phyloP scores from a whole-genome alignment of 2,329 filamentous ascomycete genomes.

The Mycocentrospora acerina region DNA sequence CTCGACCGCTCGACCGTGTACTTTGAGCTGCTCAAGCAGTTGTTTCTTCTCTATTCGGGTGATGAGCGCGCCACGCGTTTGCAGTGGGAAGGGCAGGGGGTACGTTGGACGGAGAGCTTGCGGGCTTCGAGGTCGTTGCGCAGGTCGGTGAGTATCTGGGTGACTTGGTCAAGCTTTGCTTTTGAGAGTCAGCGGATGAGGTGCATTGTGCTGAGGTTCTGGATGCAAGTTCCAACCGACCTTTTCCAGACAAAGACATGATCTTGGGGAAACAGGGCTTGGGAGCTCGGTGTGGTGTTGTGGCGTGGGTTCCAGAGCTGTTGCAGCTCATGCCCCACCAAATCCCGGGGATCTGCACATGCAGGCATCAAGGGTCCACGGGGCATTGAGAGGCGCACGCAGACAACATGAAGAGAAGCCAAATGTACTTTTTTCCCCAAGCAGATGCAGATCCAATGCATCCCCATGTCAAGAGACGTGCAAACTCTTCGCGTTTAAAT shows the following conservation, averaged over 20 bases:
- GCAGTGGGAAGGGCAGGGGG: constrained; percentile 20
- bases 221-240: constrained; percentile 7
- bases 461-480: too few relatives aligned
- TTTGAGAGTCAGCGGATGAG: constrained; percentile 11
- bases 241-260: constrained; percentile 14
- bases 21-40: constrained; percentile 66
- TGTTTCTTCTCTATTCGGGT: constrained; percentile 59
- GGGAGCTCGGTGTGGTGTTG: too few relatives aligned
- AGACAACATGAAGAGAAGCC: too few relatives aligned
- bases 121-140: constrained; percentile 62
- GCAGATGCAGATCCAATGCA: too few relatives aligned
- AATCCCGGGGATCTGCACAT: too few relatives aligned
- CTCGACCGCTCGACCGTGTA: constrained; percentile 70
- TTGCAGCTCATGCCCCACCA: too few relatives aligned
- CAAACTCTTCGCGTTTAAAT: too few relatives aligned
- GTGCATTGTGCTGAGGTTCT: neutral
- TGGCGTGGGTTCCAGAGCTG: too few relatives aligned
- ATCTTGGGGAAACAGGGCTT: too few relatives aligned
- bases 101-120: constrained; percentile 62
- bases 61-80: constrained; percentile 9
- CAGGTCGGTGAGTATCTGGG: constrained; percentile 63
- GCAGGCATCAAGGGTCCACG: too few relatives aligned
- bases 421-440: too few relatives aligned
- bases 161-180: constrained; percentile 71
- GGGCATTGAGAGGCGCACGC: too few relatives aligned